Evolutionary conservation across 305 asterid species (phyloP).

Genomic region (Fraxinus ornus): DNA sequence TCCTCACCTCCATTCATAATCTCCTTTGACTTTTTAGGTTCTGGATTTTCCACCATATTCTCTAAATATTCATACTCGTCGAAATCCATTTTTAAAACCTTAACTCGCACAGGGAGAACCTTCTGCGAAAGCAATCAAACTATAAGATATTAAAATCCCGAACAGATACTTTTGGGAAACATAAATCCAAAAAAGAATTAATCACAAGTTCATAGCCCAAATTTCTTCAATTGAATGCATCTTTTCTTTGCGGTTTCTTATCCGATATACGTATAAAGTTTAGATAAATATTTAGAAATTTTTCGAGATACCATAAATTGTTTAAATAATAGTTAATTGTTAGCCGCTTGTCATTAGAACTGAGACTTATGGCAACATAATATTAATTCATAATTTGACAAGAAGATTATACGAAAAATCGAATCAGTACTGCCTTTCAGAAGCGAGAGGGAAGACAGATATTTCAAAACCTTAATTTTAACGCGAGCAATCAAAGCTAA

Average conservation of each 20-base stretch:
- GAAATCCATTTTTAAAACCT: conserved; percentile 42
- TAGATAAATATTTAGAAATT: background rate
- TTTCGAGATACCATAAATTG: background rate
- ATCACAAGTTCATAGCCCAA: background rate
- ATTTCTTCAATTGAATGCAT: background rate
- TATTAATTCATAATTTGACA: background rate
- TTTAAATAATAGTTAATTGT: background rate
- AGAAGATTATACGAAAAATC: background rate
- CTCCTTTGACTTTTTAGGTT: conserved; percentile 31
- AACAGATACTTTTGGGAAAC: background rate
- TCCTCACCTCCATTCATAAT: conserved; percentile 43
- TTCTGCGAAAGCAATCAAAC: background rate
- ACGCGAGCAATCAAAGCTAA: background rate
- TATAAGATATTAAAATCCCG: background rate
- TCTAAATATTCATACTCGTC: conserved; percentile 62
- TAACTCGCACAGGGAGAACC: background rate
- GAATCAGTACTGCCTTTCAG: background rate
- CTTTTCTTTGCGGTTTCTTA: background rate
- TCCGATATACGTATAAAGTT: background rate
- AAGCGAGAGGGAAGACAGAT: background rate
- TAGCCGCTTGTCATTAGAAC: background rate
- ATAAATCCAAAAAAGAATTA: background rate
- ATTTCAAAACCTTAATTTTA: background rate
- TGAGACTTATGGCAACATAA: background rate
- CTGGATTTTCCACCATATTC: conserved; percentile 55